Conservation (phyloP, 2,329 filamentous ascomycete species). For the Colletotrichum lindemuthianum region DNA sequence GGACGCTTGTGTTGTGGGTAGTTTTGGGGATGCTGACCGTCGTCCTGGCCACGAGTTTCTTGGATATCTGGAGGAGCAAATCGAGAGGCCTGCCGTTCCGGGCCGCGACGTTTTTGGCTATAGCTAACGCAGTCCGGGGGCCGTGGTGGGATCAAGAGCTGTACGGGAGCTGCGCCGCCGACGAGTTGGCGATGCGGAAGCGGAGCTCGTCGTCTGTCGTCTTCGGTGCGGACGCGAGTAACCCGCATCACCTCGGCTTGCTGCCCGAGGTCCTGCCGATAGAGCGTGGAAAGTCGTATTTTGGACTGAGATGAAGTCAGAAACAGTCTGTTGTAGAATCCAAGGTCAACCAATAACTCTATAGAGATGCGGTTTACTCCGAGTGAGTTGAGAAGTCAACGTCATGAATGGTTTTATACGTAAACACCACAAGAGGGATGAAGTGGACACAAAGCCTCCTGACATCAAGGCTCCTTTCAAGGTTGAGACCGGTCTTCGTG, state of each 20-base stretch:
- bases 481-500: no score
- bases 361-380: neutral
- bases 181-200: constrained; percentile 12
- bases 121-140: constrained; percentile 20
- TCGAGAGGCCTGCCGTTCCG: constrained; percentile 15
- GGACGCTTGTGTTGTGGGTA: constrained; percentile 16
- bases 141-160: constrained; percentile 22
- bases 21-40: constrained; percentile 7
- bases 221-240: constrained; percentile 4
- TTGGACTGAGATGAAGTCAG: neutral
- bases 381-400: neutral
- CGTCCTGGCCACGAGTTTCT: constrained; percentile 7
- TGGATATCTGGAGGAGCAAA: constrained; percentile 24
- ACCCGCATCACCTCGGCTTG: constrained; percentile 4
- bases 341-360: no score
- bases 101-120: constrained; percentile 17
- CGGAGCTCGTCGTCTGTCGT: constrained; percentile 17
- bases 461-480: no score
- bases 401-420: no score
- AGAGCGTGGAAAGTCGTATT: constrained; percentile 1
- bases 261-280: constrained; percentile 19
- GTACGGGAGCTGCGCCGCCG: constrained; percentile 18
- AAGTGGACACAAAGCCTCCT: no score
- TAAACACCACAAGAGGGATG: no score
- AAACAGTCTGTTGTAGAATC: no score